Percentiles rank a stretch among this genome's conserved stretches.
Conservation (phyloP, 768 basidiomycete genomes). For the Leccinum subgranulosum region DNA sequence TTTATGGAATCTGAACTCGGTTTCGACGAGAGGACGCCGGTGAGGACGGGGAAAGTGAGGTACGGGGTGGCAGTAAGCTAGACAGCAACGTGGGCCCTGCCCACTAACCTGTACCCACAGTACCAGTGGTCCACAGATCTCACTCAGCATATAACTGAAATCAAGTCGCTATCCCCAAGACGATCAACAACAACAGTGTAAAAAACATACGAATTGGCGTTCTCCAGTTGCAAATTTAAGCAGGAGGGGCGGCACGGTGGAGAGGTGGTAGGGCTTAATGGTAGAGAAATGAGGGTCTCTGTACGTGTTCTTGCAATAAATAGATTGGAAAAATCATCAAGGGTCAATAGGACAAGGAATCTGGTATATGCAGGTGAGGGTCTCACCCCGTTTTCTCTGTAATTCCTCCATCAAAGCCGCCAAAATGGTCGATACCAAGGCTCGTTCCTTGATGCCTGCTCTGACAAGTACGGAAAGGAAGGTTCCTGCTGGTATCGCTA, state of each 20-base stretch:
- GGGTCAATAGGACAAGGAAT: slow-evolving; percentile 74
- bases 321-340: slow-evolving; percentile 81
- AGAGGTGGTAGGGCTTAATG: slow-evolving; percentile 75
- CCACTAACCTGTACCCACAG: too few relatives aligned
- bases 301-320: slow-evolving; percentile 68
- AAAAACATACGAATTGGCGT: slow-evolving; percentile 57
- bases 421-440: slow-evolving; percentile 53
- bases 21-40: too few relatives aligned
- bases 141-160: too few relatives aligned
- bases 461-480: slow-evolving; percentile 53
- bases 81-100: too few relatives aligned
- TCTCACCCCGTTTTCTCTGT: slow-evolving; percentile 61
- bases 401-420: slow-evolving; percentile 60
- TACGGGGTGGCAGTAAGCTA: too few relatives aligned
- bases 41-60: too few relatives aligned
- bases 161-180: too few relatives aligned
- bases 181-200: too few relatives aligned
- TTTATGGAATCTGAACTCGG: too few relatives aligned
- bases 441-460: slow-evolving; percentile 52
- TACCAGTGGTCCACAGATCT: too few relatives aligned
- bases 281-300: slow-evolving; percentile 69
- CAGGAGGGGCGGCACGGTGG: slow-evolving; percentile 71
- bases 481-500: slow-evolving; percentile 45
- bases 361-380: slow-evolving; percentile 35
- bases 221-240: slow-evolving; percentile 77